A percentile compares a stretch with the other conserved stretches of the same genome.
phyloP scores from a whole-genome alignment of 768 basidiomycete species.

The Mycena capillaripes region DNA sequence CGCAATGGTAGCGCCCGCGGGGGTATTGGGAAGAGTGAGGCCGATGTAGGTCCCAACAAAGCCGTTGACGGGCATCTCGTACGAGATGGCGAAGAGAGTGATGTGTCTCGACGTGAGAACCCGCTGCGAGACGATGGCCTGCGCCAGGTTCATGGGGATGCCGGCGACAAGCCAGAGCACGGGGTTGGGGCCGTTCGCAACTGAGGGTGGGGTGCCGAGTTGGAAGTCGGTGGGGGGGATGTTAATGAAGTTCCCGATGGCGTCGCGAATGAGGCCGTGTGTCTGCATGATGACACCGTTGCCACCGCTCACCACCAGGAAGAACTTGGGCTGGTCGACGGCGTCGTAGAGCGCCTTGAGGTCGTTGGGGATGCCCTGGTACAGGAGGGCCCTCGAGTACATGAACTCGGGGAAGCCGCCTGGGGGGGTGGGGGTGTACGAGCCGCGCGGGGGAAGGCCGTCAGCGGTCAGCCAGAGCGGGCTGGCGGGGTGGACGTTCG shows the following conservation, averaged over 20 bases:
- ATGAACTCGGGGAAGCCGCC: too few relatives aligned
- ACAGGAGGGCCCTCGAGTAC: too few relatives aligned
- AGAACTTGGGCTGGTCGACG: too few relatives aligned
- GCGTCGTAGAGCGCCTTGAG: too few relatives aligned
- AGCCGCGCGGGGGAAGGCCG: too few relatives aligned
- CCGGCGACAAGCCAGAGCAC: background rate
- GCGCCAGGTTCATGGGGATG: background rate
- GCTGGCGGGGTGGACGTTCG: too few relatives aligned
- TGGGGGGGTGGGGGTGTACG: too few relatives aligned
- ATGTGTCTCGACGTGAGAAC: background rate
- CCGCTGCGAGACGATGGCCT: background rate
- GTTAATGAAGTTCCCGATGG: conserved; percentile 1
- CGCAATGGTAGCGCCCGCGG: background rate
- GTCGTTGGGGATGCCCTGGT: too few relatives aligned
- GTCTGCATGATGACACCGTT: too few relatives aligned
- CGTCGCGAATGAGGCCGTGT: background rate
- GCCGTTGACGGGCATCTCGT: background rate
- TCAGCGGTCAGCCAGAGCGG: too few relatives aligned
- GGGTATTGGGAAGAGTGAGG: background rate
- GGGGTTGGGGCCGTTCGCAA: background rate
- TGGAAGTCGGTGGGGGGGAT: background rate
- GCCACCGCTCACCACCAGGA: too few relatives aligned
- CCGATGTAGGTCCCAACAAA: background rate
- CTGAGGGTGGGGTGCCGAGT: background rate
- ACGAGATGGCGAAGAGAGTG: background rate